Percentiles rank a stretch among this genome's conserved stretches.
These are phyloP conservation scores for Rosa rugosa DNA, from an alignment of 306 rosid species.

Conservation along the genomic window DNA sequence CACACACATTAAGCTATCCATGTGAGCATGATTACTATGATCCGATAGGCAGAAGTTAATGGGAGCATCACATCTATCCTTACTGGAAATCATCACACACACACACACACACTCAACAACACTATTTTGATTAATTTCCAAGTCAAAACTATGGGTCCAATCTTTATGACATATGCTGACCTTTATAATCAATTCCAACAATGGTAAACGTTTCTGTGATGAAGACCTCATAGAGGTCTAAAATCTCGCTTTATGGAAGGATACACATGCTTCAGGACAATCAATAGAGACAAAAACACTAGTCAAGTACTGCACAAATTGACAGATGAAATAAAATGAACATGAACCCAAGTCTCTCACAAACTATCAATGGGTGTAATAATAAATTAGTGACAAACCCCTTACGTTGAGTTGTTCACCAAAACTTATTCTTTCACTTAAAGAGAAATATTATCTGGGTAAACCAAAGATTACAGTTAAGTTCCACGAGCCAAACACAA, in stretches of 20 bases:
- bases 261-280: conserved; percentile 55
- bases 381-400: neutral
- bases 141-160: conserved; percentile 54
- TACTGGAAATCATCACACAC: conserved; percentile 63
- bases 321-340: conserved; percentile 26
- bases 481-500: neutral
- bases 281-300: conserved; percentile 44
- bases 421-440: neutral
- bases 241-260: conserved; percentile 46
- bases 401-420: neutral
- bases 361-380: neutral
- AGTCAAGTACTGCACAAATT: conserved; percentile 44
- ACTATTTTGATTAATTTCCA: conserved; percentile 42
- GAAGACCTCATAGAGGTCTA: conserved; percentile 69
- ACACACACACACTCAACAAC: conserved; percentile 64
- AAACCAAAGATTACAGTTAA: neutral
- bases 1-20: conserved; percentile 16
- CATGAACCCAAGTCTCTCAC: conserved; percentile 1
- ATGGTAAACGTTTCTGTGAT: conserved; percentile 57
- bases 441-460: conserved; percentile 2
- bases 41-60: conserved; percentile 10
- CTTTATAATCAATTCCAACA: conserved; percentile 61
- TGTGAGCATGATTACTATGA: conserved; percentile 15
- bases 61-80: conserved; percentile 51
- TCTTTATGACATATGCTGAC: conserved; percentile 59